Evolutionary conservation across 495 filamentous ascomycete species (phyloP).

Genomic region (Daldinia childiae): DNA sequence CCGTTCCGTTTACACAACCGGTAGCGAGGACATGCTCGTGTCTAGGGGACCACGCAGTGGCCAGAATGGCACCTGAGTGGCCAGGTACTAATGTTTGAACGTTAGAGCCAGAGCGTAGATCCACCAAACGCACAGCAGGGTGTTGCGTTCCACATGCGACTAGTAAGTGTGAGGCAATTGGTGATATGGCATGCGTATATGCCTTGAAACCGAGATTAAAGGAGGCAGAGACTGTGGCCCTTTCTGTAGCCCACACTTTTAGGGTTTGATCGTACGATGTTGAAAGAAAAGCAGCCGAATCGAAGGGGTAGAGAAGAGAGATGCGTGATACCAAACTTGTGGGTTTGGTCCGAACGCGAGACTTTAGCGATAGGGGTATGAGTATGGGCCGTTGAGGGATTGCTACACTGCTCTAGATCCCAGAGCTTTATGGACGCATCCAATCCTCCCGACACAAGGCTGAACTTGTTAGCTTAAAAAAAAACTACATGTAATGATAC

Average conservation of each 20-base stretch:
- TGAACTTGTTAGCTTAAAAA: slow-evolving; percentile 47
- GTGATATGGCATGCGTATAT: slow-evolving; percentile 79
- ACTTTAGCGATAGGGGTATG: slow-evolving; percentile 60
- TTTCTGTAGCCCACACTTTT: slow-evolving; percentile 77
- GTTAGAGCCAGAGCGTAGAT: slow-evolving; percentile 78
- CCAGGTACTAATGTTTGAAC: slow-evolving; percentile 75
- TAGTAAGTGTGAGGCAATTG: slow-evolving; percentile 74
- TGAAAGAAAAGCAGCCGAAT: slow-evolving; percentile 79
- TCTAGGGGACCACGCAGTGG: slow-evolving; percentile 80
- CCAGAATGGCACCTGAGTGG: slow-evolving; percentile 74
- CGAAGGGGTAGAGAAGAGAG: slow-evolving; percentile 90
- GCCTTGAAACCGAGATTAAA: slow-evolving; percentile 77
- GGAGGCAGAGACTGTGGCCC: slow-evolving; percentile 65
- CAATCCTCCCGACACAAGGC: slow-evolving; percentile 83
- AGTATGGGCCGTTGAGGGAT: slow-evolving; percentile 51
- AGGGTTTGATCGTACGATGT: slow-evolving; percentile 85
- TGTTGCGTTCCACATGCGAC: slow-evolving; percentile 87
- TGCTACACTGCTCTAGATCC: slow-evolving; percentile 72
- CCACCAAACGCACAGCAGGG: slow-evolving; percentile 79
- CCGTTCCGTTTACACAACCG: slow-evolving; percentile 78
- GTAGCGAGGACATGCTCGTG: slow-evolving; percentile 81
- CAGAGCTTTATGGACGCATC: slow-evolving; percentile 82
- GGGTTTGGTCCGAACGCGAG: slow-evolving; percentile 49
- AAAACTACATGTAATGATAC: neutral
- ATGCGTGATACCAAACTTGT: slow-evolving; percentile 84